These are phyloP conservation scores for Thermothielavioides terrestris DNA, from an alignment of 495 filamentous ascomycete species.

Conservation along the genomic window DNA sequence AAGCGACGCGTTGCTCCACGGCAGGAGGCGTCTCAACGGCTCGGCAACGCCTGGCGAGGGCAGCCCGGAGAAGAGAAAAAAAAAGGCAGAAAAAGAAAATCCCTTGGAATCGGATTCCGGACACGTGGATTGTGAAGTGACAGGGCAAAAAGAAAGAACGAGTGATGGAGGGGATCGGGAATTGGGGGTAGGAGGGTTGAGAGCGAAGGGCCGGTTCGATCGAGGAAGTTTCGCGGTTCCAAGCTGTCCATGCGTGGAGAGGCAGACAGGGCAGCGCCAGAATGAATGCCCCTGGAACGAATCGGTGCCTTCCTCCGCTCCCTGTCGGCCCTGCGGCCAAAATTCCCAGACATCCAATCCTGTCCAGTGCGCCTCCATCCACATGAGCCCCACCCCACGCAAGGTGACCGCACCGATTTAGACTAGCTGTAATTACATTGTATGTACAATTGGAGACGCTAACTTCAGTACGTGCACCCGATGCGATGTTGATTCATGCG, in stretches of 20 bases:
- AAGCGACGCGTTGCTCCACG: slow-evolving; percentile 6
- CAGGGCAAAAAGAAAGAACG: slow-evolving; percentile 30
- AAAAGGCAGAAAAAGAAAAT: not conserved
- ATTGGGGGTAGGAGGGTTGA: slow-evolving; percentile 24
- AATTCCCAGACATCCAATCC: slow-evolving; percentile 18
- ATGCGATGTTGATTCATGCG: not conserved
- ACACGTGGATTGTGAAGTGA: slow-evolving; percentile 12
- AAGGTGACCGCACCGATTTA: not conserved
- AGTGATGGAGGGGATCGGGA: slow-evolving; percentile 38
- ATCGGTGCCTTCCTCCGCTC: slow-evolving; percentile 16
- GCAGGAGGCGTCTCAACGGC: slow-evolving; percentile 7
- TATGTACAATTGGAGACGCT: not conserved
- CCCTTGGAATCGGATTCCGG: slow-evolving; percentile 13
- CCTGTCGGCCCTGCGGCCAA: slow-evolving; percentile 15
- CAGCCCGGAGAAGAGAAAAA: not conserved
- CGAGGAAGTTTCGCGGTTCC: slow-evolving; percentile 14
- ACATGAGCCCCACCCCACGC: not conserved
- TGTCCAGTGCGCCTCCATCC: not conserved
- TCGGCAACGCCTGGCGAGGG: not conserved
- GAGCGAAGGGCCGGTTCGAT: slow-evolving; percentile 14
- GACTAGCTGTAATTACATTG: slow-evolving; percentile 1
- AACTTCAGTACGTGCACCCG: too few relatives aligned
- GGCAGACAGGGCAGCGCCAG: slow-evolving; percentile 14
- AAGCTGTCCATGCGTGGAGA: not conserved
- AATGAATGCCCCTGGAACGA: slow-evolving; percentile 17